Base-by-base conservation (phyloP, 208 protist genomes). In the Crithidia fasciculata region DNA sequence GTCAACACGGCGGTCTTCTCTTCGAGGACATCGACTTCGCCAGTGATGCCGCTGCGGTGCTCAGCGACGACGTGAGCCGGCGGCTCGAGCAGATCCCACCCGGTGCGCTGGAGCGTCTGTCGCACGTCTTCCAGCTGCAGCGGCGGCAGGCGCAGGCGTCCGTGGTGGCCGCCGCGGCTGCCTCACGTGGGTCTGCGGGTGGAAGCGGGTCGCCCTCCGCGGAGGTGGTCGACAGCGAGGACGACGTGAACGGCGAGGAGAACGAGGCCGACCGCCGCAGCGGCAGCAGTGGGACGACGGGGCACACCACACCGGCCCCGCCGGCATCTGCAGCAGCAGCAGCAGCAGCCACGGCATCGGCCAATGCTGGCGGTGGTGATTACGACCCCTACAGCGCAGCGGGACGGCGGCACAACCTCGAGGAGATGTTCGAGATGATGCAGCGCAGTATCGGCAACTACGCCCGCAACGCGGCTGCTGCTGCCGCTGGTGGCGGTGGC, bases 351-450 rank as follows among this genome's bases (percentile, higher is more conserved):
- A 18, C 12, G 6, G 3, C 57, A 8, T 41, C 60, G 39, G 64
- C n/a, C 44, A 36, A 19, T 18, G 37, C n/a, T 36, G 63, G 63
- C 8, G 49, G 47, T 12, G 44, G 19, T 43, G 5, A 60, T 50
- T 19, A 49, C 54, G 62, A 74, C 41, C 36, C 59, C 49, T 63
- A 56, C 49, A 69, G 62, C 13, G 57, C 62, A 2, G 71, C 72
- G 8, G 49, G 57, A 12, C 54, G 63, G 15, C 63, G 72, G 3
- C 59, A 70, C 54, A 78, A 75, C 49, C n/a, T 69, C 15, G 72
- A 78, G 55, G 78, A 83, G 55, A 72, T 83, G 63, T 75, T 78
- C 16, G 78, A 74, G 53, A 61, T 78, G 72, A 73, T 83, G 72
- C 78, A 83, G 49, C 78, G 74, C 18, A 78, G 66, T 40, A 72